Evolutionary conservation across 192 early-diverging fungal genomes (phyloP).

Genomic region (Hyaloraphidium curvatum): DNA sequence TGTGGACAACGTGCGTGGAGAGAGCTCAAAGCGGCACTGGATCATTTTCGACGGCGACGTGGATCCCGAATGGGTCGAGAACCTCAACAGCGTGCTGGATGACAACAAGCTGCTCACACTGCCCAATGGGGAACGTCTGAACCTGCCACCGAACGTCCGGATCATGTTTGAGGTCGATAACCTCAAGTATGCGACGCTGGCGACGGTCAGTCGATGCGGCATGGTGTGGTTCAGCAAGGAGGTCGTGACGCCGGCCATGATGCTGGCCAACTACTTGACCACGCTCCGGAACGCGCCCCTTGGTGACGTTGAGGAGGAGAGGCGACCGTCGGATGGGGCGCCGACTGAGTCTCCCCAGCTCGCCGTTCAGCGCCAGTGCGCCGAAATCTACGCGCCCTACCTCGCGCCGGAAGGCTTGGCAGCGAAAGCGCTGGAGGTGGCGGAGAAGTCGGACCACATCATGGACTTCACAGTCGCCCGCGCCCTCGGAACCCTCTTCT

Average conservation of each 20-base stretch:
- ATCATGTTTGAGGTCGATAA: constrained; percentile 99
- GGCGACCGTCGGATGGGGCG: too few relatives aligned
- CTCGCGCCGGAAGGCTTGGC: constrained; percentile 61
- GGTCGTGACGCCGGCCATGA: constrained; percentile 61
- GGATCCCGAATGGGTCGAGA: constrained; percentile 99
- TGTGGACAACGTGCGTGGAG: constrained; percentile 94
- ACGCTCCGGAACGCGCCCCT: constrained; percentile 49
- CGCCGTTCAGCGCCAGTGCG: constrained; percentile 50
- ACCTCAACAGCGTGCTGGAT: constrained; percentile 88
- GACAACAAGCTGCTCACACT: constrained; percentile 94
- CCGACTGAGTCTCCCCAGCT: not conserved
- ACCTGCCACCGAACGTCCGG: constrained; percentile 83
- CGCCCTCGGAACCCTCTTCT: constrained; percentile 69
- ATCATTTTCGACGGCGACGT: constrained; percentile 99
- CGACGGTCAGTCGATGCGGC: constrained; percentile 96
- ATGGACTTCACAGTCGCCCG: constrained; percentile 93
- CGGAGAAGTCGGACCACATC: constrained; percentile 65
- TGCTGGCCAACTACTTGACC: constrained; percentile 63
- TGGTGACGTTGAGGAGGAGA: constrained; percentile 65
- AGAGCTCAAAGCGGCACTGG: constrained; percentile 87
- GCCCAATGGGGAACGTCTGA: constrained; percentile 95
- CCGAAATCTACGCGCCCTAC: constrained; percentile 45
- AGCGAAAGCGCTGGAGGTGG: constrained; percentile 42
- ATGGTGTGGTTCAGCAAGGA: constrained; percentile 99
- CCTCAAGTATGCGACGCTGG: constrained; percentile 91